Evolutionary conservation across 495 filamentous ascomycete genomes (phyloP), one percentile per base, ranked within the genome.

Genomic region (Talaromyces thailandensis): DNA sequence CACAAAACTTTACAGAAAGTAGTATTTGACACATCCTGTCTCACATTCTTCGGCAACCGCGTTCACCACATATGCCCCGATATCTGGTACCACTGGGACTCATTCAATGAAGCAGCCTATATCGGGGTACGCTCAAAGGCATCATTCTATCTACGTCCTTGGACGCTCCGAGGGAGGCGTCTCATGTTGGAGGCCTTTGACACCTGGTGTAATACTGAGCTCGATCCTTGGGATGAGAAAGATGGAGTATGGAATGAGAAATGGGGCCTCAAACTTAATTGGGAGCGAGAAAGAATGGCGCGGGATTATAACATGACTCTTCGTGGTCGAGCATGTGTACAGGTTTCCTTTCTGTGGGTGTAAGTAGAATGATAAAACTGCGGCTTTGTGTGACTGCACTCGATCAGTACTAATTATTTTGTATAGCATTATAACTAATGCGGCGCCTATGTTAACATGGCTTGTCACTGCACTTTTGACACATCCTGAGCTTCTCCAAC

Each of bases 191-290:
- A 25, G 14, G 18, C 45, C 16, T 63, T 63, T 58, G 61, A 63
- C 25, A 63, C 29, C 6, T 63, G 61, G 61, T 52, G 56, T 31
- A 31, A 56, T 23, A 40, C 31, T 45, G 53, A 57, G 1, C 61
- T 63, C 12, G 61, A 58, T 25, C 16, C 56, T 9, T 63, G 61
- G 61, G 51, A 37, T 6, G 61, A 58, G 4, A 40, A 29, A 11
- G 24, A 45, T 43, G 28, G 26, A 0, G 32, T 58, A 0, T 63
- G 61, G 61, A 63, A 58, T 48, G 52, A 35, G 32, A 63, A 63
- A 58, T 63, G 61, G 61, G 61, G 61, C 5, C 45, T 63, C n/a
- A 56, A 45, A 21, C 25, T 63, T 51, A 63, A 63, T 16, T 63
- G 61, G 61, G 61, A 63, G 25, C 40, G 56, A 28, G 61, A 63